A percentile compares a stretch with the other conserved stretches of the same genome.
Evolutionary conservation across 2,329 filamentous ascomycete genomes (phyloP).

Genomic region (Apiospora kogelbergensis): DNA sequence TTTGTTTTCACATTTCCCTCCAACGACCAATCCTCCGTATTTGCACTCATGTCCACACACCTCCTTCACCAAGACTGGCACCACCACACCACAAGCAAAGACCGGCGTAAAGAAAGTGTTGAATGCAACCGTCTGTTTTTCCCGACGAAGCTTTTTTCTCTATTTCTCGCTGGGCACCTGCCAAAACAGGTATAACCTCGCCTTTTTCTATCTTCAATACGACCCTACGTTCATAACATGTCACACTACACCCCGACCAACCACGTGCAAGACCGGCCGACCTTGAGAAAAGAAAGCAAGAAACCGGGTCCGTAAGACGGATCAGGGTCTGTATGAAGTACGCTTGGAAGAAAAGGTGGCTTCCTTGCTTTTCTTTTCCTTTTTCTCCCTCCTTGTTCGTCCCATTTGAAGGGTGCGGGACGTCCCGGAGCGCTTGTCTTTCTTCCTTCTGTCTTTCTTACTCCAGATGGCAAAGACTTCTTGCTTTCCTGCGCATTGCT

Average conservation of each 20-base stretch:
- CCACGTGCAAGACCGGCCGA: neutral
- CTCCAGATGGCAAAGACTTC: neutral
- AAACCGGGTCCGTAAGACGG: neutral
- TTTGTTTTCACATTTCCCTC: neutral
- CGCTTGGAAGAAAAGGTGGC: neutral
- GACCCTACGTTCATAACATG: neutral
- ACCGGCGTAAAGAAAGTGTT: neutral
- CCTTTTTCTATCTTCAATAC: neutral
- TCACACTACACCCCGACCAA: neutral
- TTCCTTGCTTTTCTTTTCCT: neutral
- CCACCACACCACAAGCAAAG: neutral
- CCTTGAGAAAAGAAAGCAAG: neutral
- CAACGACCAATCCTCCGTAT: neutral
- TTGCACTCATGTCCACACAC: neutral
- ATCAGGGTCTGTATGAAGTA: neutral
- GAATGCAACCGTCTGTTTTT: neutral
- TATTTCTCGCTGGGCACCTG: neutral
- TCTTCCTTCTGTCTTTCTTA: neutral
- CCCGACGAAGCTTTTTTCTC: neutral
- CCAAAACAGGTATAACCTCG: neutral
- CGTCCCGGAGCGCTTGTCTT: neutral
- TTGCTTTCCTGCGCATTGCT: conserved; percentile 1
- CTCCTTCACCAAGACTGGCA: neutral
- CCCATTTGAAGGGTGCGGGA: neutral
- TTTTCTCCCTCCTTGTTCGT: neutral